Evolutionary conservation across 768 basidiomycete genomes (phyloP).

Genomic region (Cystofilobasidium ferigula): DNA sequence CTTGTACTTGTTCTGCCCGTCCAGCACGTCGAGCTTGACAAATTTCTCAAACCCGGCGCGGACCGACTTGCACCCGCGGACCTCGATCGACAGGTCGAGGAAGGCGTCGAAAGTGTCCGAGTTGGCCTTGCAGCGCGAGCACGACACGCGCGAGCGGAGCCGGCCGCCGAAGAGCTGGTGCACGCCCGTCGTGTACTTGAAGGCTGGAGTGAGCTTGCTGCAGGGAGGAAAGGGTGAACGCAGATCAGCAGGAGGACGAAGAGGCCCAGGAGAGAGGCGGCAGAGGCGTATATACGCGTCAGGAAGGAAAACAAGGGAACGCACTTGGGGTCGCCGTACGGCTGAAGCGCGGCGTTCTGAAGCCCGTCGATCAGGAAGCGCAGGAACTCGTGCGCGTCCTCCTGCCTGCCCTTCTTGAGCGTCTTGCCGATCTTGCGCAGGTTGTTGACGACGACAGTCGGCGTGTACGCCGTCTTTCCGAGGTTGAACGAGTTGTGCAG

Average conservation of each 20-base stretch:
- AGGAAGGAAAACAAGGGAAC: conserved; percentile 33
- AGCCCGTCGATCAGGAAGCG: conserved; percentile 84
- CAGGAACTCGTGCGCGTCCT: conserved; percentile 96
- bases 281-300: not conserved
- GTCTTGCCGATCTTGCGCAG: conserved; percentile 43
- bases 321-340: conserved; percentile 60
- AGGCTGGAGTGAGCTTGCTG: conserved; percentile 35
- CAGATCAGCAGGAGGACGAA: conserved; percentile 4
- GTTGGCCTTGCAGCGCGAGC: conserved; percentile 65
- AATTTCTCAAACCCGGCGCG: conserved; percentile 69
- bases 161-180: conserved; percentile 88
- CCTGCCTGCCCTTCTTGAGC: conserved; percentile 68
- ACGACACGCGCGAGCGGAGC: conserved; percentile 80
- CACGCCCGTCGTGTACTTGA: conserved; percentile 76
- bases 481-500: conserved; percentile 48
- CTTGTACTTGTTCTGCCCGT: conserved; percentile 90
- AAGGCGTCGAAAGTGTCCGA: conserved; percentile 95
- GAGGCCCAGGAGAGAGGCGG: not conserved
- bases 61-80: conserved; percentile 44
- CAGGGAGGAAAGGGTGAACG: not conserved
- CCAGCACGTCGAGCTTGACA: conserved; percentile 66
- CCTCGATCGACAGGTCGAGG: conserved; percentile 85
- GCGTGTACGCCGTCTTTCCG: conserved; percentile 47
- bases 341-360: conserved; percentile 57
- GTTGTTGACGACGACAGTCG: conserved; percentile 54